A percentile compares a stretch with the other conserved stretches of the same genome.
phyloP scores from a whole-genome alignment of 2,329 filamentous ascomycete genomes.

The Colletotrichum karsti region DNA sequence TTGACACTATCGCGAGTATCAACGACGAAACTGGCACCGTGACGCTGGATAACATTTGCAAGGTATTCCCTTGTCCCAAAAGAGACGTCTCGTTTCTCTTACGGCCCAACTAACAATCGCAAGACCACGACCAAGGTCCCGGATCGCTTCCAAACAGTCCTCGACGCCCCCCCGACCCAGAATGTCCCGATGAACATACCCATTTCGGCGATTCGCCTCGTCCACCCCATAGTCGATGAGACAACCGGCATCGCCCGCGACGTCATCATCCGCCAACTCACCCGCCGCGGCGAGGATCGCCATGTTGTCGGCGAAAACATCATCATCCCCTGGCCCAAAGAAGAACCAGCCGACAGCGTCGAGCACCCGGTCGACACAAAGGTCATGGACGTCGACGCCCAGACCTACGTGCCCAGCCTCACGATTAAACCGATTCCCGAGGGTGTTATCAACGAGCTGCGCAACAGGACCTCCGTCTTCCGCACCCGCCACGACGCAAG shows the following conservation, averaged over 20 bases:
- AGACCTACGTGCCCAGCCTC: slow-evolving; percentile 81
- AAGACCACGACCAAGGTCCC: slow-evolving; percentile 48
- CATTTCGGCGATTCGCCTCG: slow-evolving; percentile 80
- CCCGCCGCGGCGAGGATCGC: slow-evolving; percentile 58
- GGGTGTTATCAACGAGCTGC: slow-evolving; percentile 83
- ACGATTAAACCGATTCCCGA: slow-evolving; percentile 80
- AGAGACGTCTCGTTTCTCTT: too few species aligned
- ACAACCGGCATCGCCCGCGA: slow-evolving; percentile 73
- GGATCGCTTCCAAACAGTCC: slow-evolving; percentile 46
- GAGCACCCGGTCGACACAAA: slow-evolving; percentile 75
- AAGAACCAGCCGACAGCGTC: slow-evolving; percentile 55
- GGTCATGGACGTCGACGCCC: slow-evolving; percentile 77
- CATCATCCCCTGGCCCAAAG: slow-evolving; percentile 77
- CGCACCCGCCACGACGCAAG: slow-evolving; percentile 81
- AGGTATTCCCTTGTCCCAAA: slow-evolving; percentile 54
- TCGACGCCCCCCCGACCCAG: slow-evolving; percentile 49
- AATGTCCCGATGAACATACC: slow-evolving; percentile 67
- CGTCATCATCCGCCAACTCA: slow-evolving; percentile 78
- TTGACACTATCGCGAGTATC: slow-evolving; percentile 74
- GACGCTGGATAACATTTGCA: slow-evolving; percentile 68
- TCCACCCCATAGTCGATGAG: slow-evolving; percentile 77
- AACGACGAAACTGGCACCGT: slow-evolving; percentile 63
- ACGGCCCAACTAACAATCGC: slow-evolving; percentile 9
- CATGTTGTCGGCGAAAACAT: slow-evolving; percentile 77
- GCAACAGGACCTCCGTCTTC: slow-evolving; percentile 84